Evolutionary conservation across 768 basidiomycete species (phyloP).

Genomic region (Xerocomellus amylosporus): DNA sequence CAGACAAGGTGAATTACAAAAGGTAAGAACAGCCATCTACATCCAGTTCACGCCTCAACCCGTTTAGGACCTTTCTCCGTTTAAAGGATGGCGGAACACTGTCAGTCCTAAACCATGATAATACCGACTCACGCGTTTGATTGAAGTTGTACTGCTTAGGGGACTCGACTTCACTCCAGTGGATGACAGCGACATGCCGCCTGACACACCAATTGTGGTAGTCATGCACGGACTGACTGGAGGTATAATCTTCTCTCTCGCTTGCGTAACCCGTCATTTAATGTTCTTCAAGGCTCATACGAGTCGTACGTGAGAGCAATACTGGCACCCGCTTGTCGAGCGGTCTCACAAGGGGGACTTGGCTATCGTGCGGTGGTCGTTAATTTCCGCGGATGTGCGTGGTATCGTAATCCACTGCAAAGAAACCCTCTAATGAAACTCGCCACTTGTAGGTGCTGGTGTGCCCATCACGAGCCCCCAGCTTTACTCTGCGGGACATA

Average conservation of each 20-base stretch:
- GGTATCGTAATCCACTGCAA: constrained; percentile 1
- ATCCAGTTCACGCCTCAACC: constrained; percentile 7
- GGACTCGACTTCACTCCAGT: constrained; percentile 34
- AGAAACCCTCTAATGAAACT: constrained; percentile 14
- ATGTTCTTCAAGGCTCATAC: constrained; percentile 61
- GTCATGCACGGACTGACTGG: constrained; percentile 35
- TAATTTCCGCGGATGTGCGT: constrained; percentile 90
- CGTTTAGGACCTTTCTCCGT: constrained; percentile 26
- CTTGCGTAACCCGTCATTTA: background rate
- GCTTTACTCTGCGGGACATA: constrained; percentile 85
- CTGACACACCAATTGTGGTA: constrained; percentile 31
- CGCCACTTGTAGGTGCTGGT: constrained; percentile 62
- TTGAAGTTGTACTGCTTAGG: constrained; percentile 9
- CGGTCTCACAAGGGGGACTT: constrained; percentile 76
- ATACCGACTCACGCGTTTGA: background rate
- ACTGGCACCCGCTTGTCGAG: constrained; percentile 66
- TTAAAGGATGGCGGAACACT: constrained; percentile 33
- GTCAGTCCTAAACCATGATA: constrained; percentile 19
- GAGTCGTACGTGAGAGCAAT: constrained; percentile 88
- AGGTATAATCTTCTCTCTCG: constrained; percentile 18
- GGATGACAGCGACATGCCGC: constrained; percentile 19
- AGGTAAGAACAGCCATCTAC: constrained; percentile 16
- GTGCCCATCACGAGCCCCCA: constrained; percentile 79
- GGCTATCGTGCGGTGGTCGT: constrained; percentile 89
- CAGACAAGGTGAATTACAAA: constrained; percentile 31